Evolutionary conservation across 2,329 filamentous ascomycete species (phyloP), one percentile per base, ranked within the genome.

Genomic region (Westerdykella aurantiaca): DNA sequence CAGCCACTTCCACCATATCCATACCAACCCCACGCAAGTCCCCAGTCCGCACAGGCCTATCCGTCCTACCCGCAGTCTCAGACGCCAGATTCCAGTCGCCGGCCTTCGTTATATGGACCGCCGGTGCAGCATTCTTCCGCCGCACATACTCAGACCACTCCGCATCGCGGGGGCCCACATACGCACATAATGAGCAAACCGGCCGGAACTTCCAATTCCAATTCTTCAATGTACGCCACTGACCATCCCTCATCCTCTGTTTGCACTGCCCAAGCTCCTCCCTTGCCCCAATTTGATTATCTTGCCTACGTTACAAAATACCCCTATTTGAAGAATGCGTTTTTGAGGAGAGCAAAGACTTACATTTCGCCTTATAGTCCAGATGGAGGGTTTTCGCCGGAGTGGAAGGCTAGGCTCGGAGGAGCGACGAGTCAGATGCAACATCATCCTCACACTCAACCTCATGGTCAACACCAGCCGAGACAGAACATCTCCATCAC

Each of bases 301-400:
- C 50, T 73, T 50, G 56, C 62, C 53, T 68, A 72, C 48, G 53
- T 73, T 34, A 63, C 66, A 52, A 66, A 69, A 44, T 74, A 72
- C 47, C 71, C 71, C 10, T 73, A 73, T 51, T 60, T 74, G 29
- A 64, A 63, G 44, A 72, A 72, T 48, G 67, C 68, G 42, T 72
- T 69, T 55, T 65, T 69, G 39, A 62, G 70, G 46, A 62, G 68
- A 57, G 66, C 67, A 50, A 69, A 70, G 56, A 66, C 66, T 57
- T 73, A 74, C 60, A 65, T 70, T 42, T 73, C 70, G 49, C 72
- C 72, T 45, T 74, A 73, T 55, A 63, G 68, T 51, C 62, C 63
- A 41, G 64, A 65, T 47, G 67, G 67, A 45, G 68, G 68, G 34
- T 71, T 71, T 45, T 57, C 67, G 21, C 50, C 65, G 12, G 63